Conservation (phyloP, 2,329 filamentous ascomycete species). For the Sporothrix euskadiensis region DNA sequence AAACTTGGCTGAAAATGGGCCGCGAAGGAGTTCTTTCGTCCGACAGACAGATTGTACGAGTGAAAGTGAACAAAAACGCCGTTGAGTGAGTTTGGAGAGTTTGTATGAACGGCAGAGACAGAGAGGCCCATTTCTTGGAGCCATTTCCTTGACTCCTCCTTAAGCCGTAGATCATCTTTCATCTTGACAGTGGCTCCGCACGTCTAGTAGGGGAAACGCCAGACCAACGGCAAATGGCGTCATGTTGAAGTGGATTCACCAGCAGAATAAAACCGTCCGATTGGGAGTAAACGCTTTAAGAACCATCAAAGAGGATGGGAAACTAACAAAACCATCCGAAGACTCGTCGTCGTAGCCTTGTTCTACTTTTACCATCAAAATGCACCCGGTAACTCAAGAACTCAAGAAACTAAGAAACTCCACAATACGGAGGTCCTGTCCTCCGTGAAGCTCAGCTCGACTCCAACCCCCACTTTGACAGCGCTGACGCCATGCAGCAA, state of each 20-base stretch:
- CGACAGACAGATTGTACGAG: neutral
- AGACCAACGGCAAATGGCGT: neutral
- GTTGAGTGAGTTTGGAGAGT: neutral
- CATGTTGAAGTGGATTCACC: neutral
- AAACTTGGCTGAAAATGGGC: neutral
- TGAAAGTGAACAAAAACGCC: neutral
- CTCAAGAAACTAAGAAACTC: no score
- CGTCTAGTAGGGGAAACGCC: neutral
- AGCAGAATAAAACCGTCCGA: slow-evolving; percentile 1
- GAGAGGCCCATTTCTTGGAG: no score
- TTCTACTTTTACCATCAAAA: neutral
- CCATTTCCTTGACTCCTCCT: neutral
- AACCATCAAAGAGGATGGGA: neutral
- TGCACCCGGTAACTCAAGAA: neutral
- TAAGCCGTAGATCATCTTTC: neutral
- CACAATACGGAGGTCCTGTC: neutral
- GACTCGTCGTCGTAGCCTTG: neutral
- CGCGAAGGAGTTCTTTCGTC: neutral
- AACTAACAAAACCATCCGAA: neutral
- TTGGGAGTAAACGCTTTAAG: neutral
- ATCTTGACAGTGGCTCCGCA: neutral
- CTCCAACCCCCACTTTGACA: neutral
- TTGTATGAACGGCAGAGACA: no score
- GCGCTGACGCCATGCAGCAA: neutral
- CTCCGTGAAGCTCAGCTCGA: neutral